Evolutionary conservation across 495 filamentous ascomycete species (phyloP).

Genomic region (Rusavskia elegans): DNA sequence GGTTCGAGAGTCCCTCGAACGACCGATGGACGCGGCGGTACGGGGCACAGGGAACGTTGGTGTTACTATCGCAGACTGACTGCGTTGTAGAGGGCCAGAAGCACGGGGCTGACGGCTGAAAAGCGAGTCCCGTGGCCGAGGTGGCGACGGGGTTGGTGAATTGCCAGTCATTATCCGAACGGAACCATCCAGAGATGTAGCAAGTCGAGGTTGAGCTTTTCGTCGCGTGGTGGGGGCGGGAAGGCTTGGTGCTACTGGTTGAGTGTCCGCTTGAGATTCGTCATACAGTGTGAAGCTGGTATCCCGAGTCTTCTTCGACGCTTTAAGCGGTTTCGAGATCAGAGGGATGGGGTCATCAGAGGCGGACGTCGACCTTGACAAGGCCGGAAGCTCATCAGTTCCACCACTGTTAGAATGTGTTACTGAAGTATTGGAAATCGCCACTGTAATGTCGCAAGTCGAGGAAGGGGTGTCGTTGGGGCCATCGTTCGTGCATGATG

Average conservation of each 20-base stretch:
- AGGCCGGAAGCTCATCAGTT: too few relatives aligned
- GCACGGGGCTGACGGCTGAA: slow-evolving; percentile 28
- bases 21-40: slow-evolving; percentile 29
- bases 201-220: slow-evolving; percentile 25
- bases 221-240: neutral
- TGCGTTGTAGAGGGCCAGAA: slow-evolving; percentile 40
- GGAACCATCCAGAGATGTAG: slow-evolving; percentile 66
- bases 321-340: too few relatives aligned
- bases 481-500: too few relatives aligned
- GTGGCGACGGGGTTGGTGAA: slow-evolving; percentile 54
- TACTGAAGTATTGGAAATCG: too few relatives aligned
- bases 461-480: too few relatives aligned
- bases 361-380: too few relatives aligned
- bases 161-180: slow-evolving; percentile 58
- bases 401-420: too few relatives aligned
- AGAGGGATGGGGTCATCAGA: too few relatives aligned
- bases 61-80: slow-evolving; percentile 39
- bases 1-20: slow-evolving; percentile 65
- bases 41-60: slow-evolving; percentile 18
- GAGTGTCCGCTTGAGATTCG: neutral
- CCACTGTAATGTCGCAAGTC: too few relatives aligned
- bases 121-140: slow-evolving; percentile 20
- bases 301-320: neutral
- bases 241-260: neutral
- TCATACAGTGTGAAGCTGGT: slow-evolving; percentile 1